Base-by-base conservation (phyloP, 2,329 filamentous ascomycete genomes). In the Capronia americana region DNA sequence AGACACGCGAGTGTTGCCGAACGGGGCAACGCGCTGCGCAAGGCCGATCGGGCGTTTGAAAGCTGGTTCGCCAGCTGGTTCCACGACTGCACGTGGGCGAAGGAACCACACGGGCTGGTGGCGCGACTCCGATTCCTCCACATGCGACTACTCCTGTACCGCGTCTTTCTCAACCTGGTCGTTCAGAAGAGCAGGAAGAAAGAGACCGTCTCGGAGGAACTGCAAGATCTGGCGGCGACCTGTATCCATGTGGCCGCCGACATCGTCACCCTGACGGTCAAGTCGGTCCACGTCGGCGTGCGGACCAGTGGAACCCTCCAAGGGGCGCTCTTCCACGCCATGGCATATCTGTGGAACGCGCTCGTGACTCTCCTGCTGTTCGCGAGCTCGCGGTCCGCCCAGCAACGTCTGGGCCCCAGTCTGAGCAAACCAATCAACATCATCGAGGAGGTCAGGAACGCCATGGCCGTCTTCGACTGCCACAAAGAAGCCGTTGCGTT, bases 291-390 rank as follows among this genome's bases (percentile, higher is more conserved):
- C n/a, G 51, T 66, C 10, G 30, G 50, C 2, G 30, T 57, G 11
- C 34, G n/a, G n/a, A 59, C 38, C 7, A 67, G 55, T 17, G 65
- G 61, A 7, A 61, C 61, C 8, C 30, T 67, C 20, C 65, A 67
- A 46, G 65, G 41, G 11, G 50, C 51, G 3, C 38, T 61, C 20
- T 64, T 64, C 32, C 61, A 64, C 44, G 61, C 61, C n/a, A 24
- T 67, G 12, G 65, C 23, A 14, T 67, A 64, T 46, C 65, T 67
- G 2, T 67, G 65, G 65, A 67, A 67, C 44, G 65, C 61, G 1
- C 28, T 41, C 6, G 53, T 67, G 8, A 67, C 65, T 17, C 61
- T 56, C 12, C 51, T 67, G n/a, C 51, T 67, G n/a, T 64, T 50
- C 44, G 65, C 58, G 14, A 56, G 24, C 24, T 55, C 23, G 41